Conservation (phyloP, 805 yeast genomes). For the Scheffersomyces amazonensis region DNA sequence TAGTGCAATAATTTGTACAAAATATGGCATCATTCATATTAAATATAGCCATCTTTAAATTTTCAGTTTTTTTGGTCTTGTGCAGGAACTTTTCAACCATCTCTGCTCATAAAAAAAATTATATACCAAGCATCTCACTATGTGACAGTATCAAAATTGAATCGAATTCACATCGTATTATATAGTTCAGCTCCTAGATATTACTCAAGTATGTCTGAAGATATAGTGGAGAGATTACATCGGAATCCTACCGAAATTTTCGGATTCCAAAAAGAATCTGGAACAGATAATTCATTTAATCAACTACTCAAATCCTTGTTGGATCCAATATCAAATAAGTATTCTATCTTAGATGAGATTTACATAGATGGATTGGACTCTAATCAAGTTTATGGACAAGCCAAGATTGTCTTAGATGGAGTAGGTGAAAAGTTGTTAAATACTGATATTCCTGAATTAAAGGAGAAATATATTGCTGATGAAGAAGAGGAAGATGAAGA, state of each 20-base stretch:
- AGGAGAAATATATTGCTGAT: constrained; percentile 25
- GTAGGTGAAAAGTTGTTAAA: constrained; percentile 63
- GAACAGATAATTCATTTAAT: constrained; percentile 19
- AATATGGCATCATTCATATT: too few relatives aligned
- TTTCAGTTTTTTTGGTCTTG: too few relatives aligned
- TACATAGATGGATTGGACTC: constrained; percentile 85
- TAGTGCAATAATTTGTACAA: too few relatives aligned
- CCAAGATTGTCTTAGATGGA: constrained; percentile 78
- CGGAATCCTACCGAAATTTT: constrained; percentile 23
- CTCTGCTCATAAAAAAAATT: not conserved
- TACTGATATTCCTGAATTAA: constrained; percentile 53
- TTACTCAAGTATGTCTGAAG: constrained; percentile 22
- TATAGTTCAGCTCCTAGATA: too few relatives aligned
- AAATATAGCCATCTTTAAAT: too few relatives aligned
- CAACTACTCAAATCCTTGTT: constrained; percentile 45
- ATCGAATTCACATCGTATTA: too few relatives aligned
- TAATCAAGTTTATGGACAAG: constrained; percentile 91
- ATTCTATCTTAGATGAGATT: constrained; percentile 75
- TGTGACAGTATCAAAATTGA: too few relatives aligned
- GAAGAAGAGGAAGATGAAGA: constrained; percentile 22
- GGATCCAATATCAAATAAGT: constrained; percentile 54
- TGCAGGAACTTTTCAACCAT: not conserved
- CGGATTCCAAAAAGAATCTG: constrained; percentile 10
- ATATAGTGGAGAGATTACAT: constrained; percentile 18
- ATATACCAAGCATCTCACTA: too few relatives aligned